A percentile compares a stretch with the other conserved stretches of the same genome.
Conservation (phyloP, 768 basidiomycete species). For the Pholiota conissans region DNA sequence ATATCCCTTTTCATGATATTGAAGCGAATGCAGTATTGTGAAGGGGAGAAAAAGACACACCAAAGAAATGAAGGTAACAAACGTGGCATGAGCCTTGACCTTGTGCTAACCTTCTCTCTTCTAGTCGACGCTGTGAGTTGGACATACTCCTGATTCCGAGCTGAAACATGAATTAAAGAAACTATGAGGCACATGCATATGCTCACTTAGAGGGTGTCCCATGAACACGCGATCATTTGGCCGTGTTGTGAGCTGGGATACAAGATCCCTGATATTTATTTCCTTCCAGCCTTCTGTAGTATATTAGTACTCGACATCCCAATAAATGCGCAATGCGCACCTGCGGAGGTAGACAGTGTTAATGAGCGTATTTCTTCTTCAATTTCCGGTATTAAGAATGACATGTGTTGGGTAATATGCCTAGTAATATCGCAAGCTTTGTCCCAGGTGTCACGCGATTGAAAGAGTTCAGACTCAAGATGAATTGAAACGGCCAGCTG, state of each 20-base stretch:
- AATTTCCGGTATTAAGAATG: conserved; percentile 32
- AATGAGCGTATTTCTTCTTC: conserved; percentile 39
- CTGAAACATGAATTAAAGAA: background rate
- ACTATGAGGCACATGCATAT: no score
- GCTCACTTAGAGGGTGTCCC: background rate
- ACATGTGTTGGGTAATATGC: conserved; percentile 27
- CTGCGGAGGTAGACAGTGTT: background rate
- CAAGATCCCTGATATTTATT: background rate
- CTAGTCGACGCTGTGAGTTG: background rate
- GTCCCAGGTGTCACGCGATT: background rate
- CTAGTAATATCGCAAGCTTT: background rate
- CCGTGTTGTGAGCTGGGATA: background rate
- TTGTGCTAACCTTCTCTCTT: background rate
- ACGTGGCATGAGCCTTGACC: background rate
- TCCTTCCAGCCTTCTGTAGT: background rate
- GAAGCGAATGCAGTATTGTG: background rate
- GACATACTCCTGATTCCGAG: background rate
- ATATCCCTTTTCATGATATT: background rate
- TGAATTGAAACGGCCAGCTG: conserved; percentile 11
- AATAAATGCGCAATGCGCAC: no score
- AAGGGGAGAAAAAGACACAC: background rate
- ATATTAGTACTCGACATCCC: no score
- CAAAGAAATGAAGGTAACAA: background rate
- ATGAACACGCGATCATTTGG: background rate
- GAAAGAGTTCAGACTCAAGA: conserved; percentile 7